Conservation (phyloP, 2,329 filamentous ascomycete species). For the Cryphonectria naterciae region DNA sequence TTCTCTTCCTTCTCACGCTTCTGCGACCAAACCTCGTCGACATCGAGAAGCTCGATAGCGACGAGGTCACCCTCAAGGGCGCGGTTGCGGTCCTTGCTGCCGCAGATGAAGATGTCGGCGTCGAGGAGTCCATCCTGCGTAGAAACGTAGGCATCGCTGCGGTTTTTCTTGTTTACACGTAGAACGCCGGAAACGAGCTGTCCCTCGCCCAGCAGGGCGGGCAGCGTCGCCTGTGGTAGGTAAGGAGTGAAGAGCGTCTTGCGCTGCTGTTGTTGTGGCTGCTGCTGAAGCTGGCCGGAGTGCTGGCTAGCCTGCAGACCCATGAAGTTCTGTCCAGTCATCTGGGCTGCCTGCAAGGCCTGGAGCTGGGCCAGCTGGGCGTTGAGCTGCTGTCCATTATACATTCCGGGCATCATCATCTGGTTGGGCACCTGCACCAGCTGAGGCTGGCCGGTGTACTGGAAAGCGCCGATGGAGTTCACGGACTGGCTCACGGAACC, state of each 20-base stretch:
- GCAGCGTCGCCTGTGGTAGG: constrained; percentile 89
- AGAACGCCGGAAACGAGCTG: constrained; percentile 96
- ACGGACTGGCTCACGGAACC: constrained; percentile 85
- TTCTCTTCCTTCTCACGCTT: constrained; percentile 99
- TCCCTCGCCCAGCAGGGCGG: constrained; percentile 86
- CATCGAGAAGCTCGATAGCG: constrained; percentile 92
- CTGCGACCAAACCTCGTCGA: constrained; percentile 97
- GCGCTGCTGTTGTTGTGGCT: constrained; percentile 85
- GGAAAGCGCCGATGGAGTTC: constrained; percentile 81
- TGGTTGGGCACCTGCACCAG: constrained; percentile 78
- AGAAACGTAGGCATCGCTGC: constrained; percentile 96
- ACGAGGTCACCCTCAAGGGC: constrained; percentile 95
- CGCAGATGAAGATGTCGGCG: constrained; percentile 98
- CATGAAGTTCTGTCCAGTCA: constrained; percentile 76
- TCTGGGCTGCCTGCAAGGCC: constrained; percentile 85
- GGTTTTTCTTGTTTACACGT: constrained; percentile 99
- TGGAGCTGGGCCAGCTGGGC: constrained; percentile 89
- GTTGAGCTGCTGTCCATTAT: constrained; percentile 82
- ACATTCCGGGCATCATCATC: constrained; percentile 84
- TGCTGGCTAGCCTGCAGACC: constrained; percentile 73
- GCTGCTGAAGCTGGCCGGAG: constrained; percentile 66
- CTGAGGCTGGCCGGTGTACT: constrained; percentile 86
- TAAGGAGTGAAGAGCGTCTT: constrained; percentile 99
- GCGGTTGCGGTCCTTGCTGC: constrained; percentile 97
- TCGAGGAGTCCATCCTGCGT: constrained; percentile 86